Evolutionary conservation across 2,329 filamentous ascomycete genomes (phyloP).

Genomic region (Penicillium sp.): DNA sequence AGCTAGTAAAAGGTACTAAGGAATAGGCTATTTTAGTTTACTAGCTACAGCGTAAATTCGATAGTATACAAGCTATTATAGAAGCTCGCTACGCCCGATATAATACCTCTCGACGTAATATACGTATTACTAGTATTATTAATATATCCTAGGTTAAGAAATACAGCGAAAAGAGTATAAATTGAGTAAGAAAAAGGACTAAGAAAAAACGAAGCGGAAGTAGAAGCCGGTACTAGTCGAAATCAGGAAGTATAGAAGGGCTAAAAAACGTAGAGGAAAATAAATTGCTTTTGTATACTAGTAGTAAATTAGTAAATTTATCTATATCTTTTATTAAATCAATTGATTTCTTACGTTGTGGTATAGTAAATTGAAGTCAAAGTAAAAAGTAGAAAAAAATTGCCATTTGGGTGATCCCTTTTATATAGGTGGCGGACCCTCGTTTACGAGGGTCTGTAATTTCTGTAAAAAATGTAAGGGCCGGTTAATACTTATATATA

Average conservation of each 20-base stretch:
- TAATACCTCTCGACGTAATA: background rate
- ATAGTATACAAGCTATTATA: too few relatives aligned
- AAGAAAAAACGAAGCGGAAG: background rate
- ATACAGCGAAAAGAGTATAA: background rate
- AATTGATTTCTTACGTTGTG: background rate
- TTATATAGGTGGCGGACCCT: background rate
- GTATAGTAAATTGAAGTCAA: background rate
- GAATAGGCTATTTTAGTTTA: too few relatives aligned
- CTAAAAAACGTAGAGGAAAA: background rate
- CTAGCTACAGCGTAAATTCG: too few relatives aligned
- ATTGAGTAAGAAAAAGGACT: background rate
- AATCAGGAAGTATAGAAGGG: background rate
- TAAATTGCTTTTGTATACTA: background rate
- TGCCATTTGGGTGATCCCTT: background rate
- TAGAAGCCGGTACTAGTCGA: background rate
- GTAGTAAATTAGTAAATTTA: too few relatives aligned
- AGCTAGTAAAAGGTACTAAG: too few relatives aligned
- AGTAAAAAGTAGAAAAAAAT: too few relatives aligned
- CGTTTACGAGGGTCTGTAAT: background rate
- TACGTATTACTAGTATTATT: background rate
- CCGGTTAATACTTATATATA: too few relatives aligned
- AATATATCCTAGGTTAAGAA: background rate
- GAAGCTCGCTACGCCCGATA: background rate
- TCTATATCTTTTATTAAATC: background rate
- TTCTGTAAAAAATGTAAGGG: background rate